Evolutionary conservation across 768 basidiomycete genomes (phyloP).

Genomic region (Phaeotremella fagi): DNA sequence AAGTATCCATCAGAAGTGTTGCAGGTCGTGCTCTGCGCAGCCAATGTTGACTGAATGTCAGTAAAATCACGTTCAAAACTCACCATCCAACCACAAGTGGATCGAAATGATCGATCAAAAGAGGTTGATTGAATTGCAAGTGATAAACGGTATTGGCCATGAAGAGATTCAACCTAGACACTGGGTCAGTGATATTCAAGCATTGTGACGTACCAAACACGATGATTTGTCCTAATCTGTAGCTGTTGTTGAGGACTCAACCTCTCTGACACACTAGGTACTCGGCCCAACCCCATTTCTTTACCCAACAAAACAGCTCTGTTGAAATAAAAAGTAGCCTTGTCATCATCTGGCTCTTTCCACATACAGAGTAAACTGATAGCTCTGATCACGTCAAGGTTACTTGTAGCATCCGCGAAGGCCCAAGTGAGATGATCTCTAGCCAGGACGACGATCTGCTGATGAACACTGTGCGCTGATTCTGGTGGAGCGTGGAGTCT

Average conservation of each 20-base stretch:
- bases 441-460: constrained; percentile 24
- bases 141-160: constrained; percentile 28
- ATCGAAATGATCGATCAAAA: constrained; percentile 27
- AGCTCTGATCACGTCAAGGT: constrained; percentile 21
- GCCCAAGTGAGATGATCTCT: constrained; percentile 20
- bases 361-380: constrained; percentile 19
- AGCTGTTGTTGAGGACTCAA: constrained; percentile 10
- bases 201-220: constrained; percentile 15
- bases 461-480: constrained; percentile 21
- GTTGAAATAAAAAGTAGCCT: constrained; percentile 24
- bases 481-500: constrained; percentile 15
- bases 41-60: constrained; percentile 19
- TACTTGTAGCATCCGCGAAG: constrained; percentile 18
- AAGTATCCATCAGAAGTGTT: constrained; percentile 11
- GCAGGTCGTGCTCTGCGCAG: constrained; percentile 13
- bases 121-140: constrained; percentile 28
- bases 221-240: constrained; percentile 11
- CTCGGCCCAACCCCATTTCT: constrained; percentile 22
- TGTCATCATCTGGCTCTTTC: constrained; percentile 36
- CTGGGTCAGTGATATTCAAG: not conserved
- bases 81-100: constrained; percentile 19
- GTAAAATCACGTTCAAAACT: not conserved
- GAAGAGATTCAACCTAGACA: constrained; percentile 23
- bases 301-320: constrained; percentile 23
- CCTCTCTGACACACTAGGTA: constrained; percentile 11